Base-by-base conservation (phyloP, 371 early-diverging fungal species). In the Apophysomyces variabilis region DNA sequence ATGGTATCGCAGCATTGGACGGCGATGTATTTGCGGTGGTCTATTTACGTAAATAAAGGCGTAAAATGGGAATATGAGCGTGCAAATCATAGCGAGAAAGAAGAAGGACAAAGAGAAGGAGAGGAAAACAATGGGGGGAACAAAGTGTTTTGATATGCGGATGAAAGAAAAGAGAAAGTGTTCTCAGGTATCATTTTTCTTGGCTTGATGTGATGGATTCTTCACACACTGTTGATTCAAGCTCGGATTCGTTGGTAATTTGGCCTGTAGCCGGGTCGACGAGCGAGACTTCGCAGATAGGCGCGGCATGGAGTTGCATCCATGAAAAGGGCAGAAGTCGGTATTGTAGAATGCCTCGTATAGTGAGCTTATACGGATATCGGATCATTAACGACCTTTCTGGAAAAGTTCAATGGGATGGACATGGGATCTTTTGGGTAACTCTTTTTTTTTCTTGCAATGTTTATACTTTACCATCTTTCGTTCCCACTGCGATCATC, bases 291-390 rank as follows among this genome's bases (percentile, higher is more conserved):
- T 77, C 73, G 50, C 85, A 85, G 1, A 85, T 73, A 37, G 79
- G 71, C 36, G 74, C 76, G 1, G 78, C 69, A 60, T 77, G 68
- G 0, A 69, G 56, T 41, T 66, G 66, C 14, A 57, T 45, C 45
- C 66, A 68, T 1, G 69, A 58, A 21, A 70, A 65, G n/a, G 83
- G 76, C 21, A 79, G 64, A 39, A 81, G 44, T 6, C 77, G 81
- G 62, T 90, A 90, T 64, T 85, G 83, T 32, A 90, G 71, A 6
- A 87, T 80, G 8, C 90, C 90, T 60, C 90, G 83, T 2, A 90
- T 67, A 0, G 88, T 90, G 61, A 90, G 65, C 59, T 88, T 87
- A 71, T 86, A 90, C 21, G 87, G 87, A 45, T 86, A 80, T 39
- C 83, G 77, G 58, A 88, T 72, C 37, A 90, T 58, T 37, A 72